These are phyloP conservation scores for Mycogone perniciosa DNA, from an alignment of 2,329 filamentous ascomycete species.

Conservation along the genomic window DNA sequence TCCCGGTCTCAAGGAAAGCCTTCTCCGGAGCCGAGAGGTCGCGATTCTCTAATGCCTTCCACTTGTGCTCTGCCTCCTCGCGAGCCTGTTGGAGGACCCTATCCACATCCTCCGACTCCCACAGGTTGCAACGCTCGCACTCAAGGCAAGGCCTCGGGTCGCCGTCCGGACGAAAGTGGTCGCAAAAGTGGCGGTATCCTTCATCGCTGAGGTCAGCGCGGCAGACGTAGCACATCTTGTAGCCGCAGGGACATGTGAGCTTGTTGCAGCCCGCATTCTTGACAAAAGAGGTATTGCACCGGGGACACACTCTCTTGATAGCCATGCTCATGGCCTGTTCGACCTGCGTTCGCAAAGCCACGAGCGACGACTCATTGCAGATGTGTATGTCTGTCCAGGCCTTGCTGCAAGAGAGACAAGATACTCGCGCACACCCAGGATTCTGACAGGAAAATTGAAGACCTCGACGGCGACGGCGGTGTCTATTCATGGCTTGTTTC, in stretches of 20 bases:
- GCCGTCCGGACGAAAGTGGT: slow-evolving; percentile 82
- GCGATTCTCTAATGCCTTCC: slow-evolving; percentile 59
- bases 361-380: slow-evolving; percentile 77
- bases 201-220: slow-evolving; percentile 67
- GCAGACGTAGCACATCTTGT: slow-evolving; percentile 97
- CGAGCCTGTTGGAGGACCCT: slow-evolving; percentile 61
- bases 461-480: slow-evolving; percentile 64
- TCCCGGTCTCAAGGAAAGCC: slow-evolving; percentile 50
- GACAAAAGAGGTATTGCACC: slow-evolving; percentile 86
- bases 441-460: slow-evolving; percentile 73
- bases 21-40: slow-evolving; percentile 50
- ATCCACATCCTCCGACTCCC: slow-evolving; percentile 69
- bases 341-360: slow-evolving; percentile 79
- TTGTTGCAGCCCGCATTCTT: slow-evolving; percentile 96
- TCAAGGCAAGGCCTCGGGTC: slow-evolving; percentile 66
- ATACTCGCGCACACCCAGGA: slow-evolving; percentile 59
- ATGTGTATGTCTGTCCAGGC: slow-evolving; percentile 83
- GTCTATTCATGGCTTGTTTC: slow-evolving; percentile 55
- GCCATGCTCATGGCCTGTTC: slow-evolving; percentile 91
- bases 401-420: slow-evolving; percentile 77
- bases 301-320: slow-evolving; percentile 89
- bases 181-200: slow-evolving; percentile 91
- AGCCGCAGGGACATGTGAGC: slow-evolving; percentile 89
- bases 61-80: slow-evolving; percentile 64
- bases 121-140: slow-evolving; percentile 75